Conservation (phyloP, 352 stramenopile species). For the Saprolegnia parasitica region DNA sequence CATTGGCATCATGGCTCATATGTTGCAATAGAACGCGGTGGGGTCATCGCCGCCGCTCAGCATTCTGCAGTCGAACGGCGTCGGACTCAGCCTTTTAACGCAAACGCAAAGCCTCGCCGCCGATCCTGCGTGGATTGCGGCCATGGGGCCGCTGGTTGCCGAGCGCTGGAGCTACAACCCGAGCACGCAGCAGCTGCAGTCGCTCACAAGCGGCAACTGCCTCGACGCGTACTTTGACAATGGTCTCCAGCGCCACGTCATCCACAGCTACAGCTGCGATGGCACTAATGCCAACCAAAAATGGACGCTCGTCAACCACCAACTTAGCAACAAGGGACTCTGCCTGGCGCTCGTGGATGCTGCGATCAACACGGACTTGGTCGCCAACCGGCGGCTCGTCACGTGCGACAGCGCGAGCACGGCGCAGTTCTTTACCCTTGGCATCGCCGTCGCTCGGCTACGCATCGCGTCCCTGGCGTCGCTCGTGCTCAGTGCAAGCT, state of each 20-base stretch:
- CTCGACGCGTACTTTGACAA: conserved; percentile 10
- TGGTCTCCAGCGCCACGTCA: background rate
- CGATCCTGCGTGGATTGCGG: conserved; percentile 5
- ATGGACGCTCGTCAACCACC: conserved; percentile 1
- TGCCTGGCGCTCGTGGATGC: background rate
- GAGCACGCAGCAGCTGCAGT: conserved; percentile 10
- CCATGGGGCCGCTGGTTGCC: background rate
- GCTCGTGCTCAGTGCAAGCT: background rate
- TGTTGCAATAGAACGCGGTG: background rate
- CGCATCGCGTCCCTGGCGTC: background rate
- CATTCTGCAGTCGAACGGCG: conserved; percentile 1
- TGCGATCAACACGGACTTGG: background rate
- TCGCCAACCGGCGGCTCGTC: background rate
- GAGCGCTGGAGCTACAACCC: conserved; percentile 21
- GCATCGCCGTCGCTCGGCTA: background rate
- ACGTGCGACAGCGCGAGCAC: background rate
- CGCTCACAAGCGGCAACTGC: background rate
- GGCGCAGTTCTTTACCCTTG: conserved; percentile 10
- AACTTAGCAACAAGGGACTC: background rate
- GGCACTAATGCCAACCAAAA: conserved; percentile 18
- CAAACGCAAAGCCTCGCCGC: background rate
- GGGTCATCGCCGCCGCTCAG: background rate
- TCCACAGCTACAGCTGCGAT: conserved; percentile 7
- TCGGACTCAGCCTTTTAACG: background rate
- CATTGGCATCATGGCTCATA: background rate